Evolutionary conservation across 768 basidiomycete genomes (phyloP), one percentile per base, ranked within the genome.

Genomic region (Gautieria morchelliformis): DNA sequence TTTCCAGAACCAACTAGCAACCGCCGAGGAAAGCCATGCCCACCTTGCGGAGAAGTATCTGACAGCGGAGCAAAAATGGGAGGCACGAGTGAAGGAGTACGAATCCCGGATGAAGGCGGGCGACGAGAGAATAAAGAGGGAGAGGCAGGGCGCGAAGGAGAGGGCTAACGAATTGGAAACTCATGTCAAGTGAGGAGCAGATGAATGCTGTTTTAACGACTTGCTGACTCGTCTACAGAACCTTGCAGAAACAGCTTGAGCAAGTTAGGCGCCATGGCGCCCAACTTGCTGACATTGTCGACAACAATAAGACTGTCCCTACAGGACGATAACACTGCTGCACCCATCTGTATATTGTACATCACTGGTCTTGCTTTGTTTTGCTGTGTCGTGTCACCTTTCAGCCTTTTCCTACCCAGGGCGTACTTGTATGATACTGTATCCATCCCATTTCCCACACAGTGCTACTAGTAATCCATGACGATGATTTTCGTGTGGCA

Each of bases 61-160:
- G 0, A 74, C 73, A 0, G 87, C 89, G 0, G 93, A 96, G 63
- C 74, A 72, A 52, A 95, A 94, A 69, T 98, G 94, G 93, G 93
- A 94, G 65, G 90, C 87, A 0, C 77, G 94, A 19, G 89, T 98
- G 46, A 87, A 85, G 69, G 94, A 98, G 70, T 93, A 94, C 64
- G 92, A 96, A 71, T 67, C 80, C 14, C 73, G 89, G 17, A 66
- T 93, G 60, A 85, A 84, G 68, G 82, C 84, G 0, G 90, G 90
- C 0, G 91, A 93, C 65, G 94, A 98, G 75, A 85, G 84, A 67
- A 83, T 92, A 62, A 97, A 97, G 77, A 78, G 91, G 55, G 93
- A 95, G 74, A 76, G 89, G 59, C 94, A 97, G 65, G 96, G 95
- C 4, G 81, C 85, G 45, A 99, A 97, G 72, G 95, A 98, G 71